Percentiles rank a stretch among this genome's conserved stretches.
Evolutionary conservation across 2,329 filamentous ascomycete species (phyloP).

Genomic region (Verticillium dahliae): DNA sequence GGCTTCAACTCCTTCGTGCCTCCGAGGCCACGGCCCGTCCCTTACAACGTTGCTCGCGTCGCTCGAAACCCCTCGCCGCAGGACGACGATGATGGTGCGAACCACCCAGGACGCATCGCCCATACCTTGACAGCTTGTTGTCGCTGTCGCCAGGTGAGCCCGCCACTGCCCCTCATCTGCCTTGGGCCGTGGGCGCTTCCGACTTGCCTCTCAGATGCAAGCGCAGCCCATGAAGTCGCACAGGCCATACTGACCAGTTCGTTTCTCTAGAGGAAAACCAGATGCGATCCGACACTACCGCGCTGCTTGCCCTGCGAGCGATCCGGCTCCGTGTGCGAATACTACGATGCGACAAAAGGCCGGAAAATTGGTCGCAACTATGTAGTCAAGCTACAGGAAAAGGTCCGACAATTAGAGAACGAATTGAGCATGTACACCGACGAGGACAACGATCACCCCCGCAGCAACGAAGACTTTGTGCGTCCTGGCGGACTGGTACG

Average conservation of each 20-base stretch:
- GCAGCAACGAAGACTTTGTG: conserved; percentile 76
- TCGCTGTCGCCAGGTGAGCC: conserved; percentile 67
- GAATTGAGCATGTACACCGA: conserved; percentile 75
- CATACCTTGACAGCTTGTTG: conserved; percentile 77
- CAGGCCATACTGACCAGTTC: conserved; percentile 9
- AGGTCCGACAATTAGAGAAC: conserved; percentile 72
- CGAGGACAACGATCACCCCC: conserved; percentile 63
- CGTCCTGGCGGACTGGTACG: conserved; percentile 80
- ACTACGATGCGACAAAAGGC: conserved; percentile 84
- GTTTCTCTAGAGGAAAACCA: conserved; percentile 71
- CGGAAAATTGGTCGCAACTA: conserved; percentile 84
- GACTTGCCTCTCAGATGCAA: not conserved
- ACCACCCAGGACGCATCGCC: conserved; percentile 52
- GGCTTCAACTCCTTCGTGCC: conserved; percentile 39
- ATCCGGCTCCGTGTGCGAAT: conserved; percentile 87
- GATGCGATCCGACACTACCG: conserved; percentile 89
- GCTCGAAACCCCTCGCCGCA: not conserved
- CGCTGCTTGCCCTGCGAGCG: conserved; percentile 89
- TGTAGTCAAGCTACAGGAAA: conserved; percentile 85
- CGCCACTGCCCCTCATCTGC: not conserved
- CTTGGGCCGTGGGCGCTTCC: not conserved
- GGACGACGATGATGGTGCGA: conserved; percentile 32
- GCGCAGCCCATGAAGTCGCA: not conserved
- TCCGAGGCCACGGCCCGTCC: conserved; percentile 24
- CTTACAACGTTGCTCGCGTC: not conserved